Base-by-base conservation (phyloP, 352 stramenopile species). In the Saprolegnia parasitica region DNA sequence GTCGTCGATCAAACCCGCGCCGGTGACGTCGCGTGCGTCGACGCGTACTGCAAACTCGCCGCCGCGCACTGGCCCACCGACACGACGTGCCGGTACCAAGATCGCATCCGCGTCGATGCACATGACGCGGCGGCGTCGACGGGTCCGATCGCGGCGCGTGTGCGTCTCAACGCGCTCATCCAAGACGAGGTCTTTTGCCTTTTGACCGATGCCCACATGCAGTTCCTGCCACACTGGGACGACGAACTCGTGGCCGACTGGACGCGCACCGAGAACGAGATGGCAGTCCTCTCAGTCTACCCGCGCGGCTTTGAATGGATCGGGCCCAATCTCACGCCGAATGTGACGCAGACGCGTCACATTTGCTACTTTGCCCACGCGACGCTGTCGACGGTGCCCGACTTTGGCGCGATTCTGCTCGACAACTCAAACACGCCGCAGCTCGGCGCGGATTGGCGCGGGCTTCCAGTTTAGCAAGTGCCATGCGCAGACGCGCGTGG, bases 91-190 rank as follows among this genome's bases (percentile, higher is more conserved):
- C 66, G 37, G 47, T 74, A n/a, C 39, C n/a, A 4, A 10, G 55
- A 15, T 9, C 49, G 4, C 5, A 32, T n/a, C 45, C 70, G 13
- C 37, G 82, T 72, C 20, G 73, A 67, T 78, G 77, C 32, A 68
- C 71, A 54, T 67, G 55, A 29, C 29, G 62, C n/a, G 84, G 83
- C 66, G 49, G 78, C 5, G 60, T 70, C 32, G 67, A 74, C n/a
- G 52, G 78, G 24, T 29, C 86, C 11, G 77, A 80, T 63, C 63
- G 63, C 0, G 76, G 71, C 71, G 35, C 56, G 26, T 45, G 78
- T 15, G n/a, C 66, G 10, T 20, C 72, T 26, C 23, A 81, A 39
- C 47, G 82, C 24, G 77, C 80, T 15, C 60, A 81, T 40, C 60
- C 57, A 6, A 23, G 74, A 35, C 57, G 68, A 75, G 39, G 68